Evolutionary conservation across 2,329 filamentous ascomycete species (phyloP), one percentile per base, ranked within the genome.

Genomic region (Colletotrichum coccodes): DNA sequence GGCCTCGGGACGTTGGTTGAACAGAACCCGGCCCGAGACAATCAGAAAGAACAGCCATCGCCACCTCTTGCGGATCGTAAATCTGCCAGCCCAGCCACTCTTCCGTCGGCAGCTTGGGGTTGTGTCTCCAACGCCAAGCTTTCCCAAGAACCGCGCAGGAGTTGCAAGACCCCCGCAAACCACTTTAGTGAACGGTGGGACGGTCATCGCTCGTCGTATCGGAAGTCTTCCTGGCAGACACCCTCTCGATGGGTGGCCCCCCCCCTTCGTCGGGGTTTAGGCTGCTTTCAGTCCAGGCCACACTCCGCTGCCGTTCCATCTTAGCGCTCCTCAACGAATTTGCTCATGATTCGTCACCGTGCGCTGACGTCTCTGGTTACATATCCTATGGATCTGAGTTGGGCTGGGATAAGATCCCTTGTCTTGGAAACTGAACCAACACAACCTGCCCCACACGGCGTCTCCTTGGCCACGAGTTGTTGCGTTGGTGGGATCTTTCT

Each of bases 181-280:
- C 54, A 46, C 36, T 58, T 40, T 64, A 56, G 49, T 68, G 65
- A 32, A 53, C 38, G 65, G 61, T 56, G 54, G 65, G 65, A 65
- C 40, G 49, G 28, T 40, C 32, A 34, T 42, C 42, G 49, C 30
- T 44, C 23, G 56, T 44, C 65, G 65, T 68, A 68, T 65, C 65
- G 65, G 65, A 68, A 65, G 65, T 56, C 65, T 68, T 68, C 60
- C 65, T 58, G 54, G 26, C 14, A 50, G 61, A 64, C 54, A 65
- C 26, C 42, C 65, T 60, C 49, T 23, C n/a, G 44, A 16, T 26
- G 52, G 28, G 53, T 21, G 38, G 53, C 23, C 36, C 46, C 53
- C 34, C 30, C 53, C 38, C 21, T 46, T 23, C 21, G 9, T 47
- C 40, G 42, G 21, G 47, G 42, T 26, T 38, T 54, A 32, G 61